Evolutionary conservation across 208 protist genomes (phyloP).

Genomic region (Trypanosoma cruzi): DNA sequence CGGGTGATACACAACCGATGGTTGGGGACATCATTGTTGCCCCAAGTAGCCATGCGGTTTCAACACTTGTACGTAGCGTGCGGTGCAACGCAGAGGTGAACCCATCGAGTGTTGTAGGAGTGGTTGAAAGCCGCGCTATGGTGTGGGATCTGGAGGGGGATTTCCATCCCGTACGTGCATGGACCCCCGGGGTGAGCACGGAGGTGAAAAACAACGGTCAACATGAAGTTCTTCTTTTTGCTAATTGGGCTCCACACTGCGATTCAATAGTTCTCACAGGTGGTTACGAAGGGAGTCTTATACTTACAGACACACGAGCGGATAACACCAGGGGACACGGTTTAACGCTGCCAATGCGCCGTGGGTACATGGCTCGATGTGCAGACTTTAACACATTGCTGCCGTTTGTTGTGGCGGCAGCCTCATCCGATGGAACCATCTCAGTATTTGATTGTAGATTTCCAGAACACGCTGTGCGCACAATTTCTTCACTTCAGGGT

Average conservation of each 20-base stretch:
- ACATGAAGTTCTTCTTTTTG: constrained; percentile 51
- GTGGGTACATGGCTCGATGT: constrained; percentile 30
- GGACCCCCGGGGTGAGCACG: constrained; percentile 29
- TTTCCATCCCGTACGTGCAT: constrained; percentile 47
- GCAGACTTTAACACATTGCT: constrained; percentile 78
- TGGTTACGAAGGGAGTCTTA: constrained; percentile 62
- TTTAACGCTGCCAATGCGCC: constrained; percentile 39
- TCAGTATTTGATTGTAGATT: constrained; percentile 78
- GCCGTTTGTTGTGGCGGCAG: constrained; percentile 55
- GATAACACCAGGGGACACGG: constrained; percentile 14
- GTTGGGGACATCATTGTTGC: constrained; percentile 62
- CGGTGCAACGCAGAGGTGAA: constrained; percentile 43
- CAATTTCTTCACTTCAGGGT: constrained; percentile 73
- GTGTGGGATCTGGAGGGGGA: constrained; percentile 67
- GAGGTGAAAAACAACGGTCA: neutral
- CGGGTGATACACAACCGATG: constrained; percentile 11
- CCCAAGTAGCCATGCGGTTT: constrained; percentile 55
- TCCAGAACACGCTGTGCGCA: constrained; percentile 47
- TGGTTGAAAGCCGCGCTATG: constrained; percentile 45
- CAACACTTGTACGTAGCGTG: constrained; percentile 69
- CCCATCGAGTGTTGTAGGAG: constrained; percentile 41
- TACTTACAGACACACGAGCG: constrained; percentile 61
- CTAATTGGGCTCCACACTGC: constrained; percentile 67
- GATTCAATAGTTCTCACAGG: constrained; percentile 69
- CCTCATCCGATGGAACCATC: constrained; percentile 71